Base-by-base conservation (phyloP, 2,329 filamentous ascomycete species). In the Tolypocladium ophioglossoides region DNA sequence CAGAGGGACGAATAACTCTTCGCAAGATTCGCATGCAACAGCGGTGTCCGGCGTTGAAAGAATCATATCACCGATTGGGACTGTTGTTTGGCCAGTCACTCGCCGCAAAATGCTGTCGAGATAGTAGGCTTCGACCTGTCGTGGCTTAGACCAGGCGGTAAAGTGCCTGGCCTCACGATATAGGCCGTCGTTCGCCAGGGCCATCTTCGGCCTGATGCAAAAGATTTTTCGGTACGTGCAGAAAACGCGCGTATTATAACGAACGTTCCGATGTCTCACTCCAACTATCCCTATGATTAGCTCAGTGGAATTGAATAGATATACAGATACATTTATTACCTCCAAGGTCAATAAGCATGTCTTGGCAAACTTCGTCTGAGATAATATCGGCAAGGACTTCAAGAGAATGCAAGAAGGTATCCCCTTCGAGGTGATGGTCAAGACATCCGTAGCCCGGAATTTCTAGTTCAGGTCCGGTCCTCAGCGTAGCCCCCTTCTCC, bases 401-500 rank as follows among this genome's bases (percentile, higher is more conserved):
- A 63, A 60, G 64, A 34, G 56, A 57, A 48, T 68, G 63, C 8
- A 64, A 56, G 16, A 62, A 62, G 35, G 64, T 64, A 40, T 68
- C 66, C 20, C 59, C 59, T 59, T 67, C 66, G 14, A 68, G 61
- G 32, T 55, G 53, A 22, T 57, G 55, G 34, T 57, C 34, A 66
- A 68, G 52, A 12, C 32, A 34, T 34, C 4, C 32, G 24, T 56
- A 56, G 35, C 54, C 54, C 12, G 54, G 54, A 41, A 56, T 51
- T 34, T 56, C 54, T 18, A 56, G 40, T 52, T 75, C 80, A 3
- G 75, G 79, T 7, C 79, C 79, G 7, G 78, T 76, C 44, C 83
- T 73, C 27, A 86, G 67, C n/a, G 73, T 78, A 9, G 83, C 83
- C 20, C 81, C 79, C 7, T 74, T 72, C 46, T 68, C 71, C 64